Evolutionary conservation across 2,329 filamentous ascomycete genomes (phyloP).

Genomic region (Cercospora janseana): DNA sequence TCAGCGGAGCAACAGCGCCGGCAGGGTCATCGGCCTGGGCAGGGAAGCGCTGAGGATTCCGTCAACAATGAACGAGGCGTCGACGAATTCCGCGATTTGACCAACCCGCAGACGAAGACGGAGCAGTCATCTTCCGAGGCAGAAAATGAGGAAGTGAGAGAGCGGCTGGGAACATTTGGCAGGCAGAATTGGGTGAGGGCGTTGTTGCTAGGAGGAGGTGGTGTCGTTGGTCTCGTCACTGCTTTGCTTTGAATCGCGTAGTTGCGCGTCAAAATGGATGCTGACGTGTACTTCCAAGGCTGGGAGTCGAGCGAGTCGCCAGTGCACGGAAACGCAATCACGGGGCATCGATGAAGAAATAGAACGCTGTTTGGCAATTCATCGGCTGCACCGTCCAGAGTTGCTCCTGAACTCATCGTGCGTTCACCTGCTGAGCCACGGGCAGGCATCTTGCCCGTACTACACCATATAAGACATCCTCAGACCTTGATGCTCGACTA

Average conservation of each 20-base stretch:
- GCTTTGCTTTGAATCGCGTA: slow-evolving; percentile 15
- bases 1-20: slow-evolving; percentile 22
- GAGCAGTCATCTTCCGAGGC: slow-evolving; percentile 40
- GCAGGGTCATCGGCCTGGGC: slow-evolving; percentile 17
- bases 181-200: slow-evolving; percentile 30
- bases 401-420: background rate
- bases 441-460: too few species aligned
- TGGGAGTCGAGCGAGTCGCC: too few species aligned
- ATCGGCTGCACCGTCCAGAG: background rate
- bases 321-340: too few species aligned
- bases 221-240: slow-evolving; percentile 29
- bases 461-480: too few species aligned
- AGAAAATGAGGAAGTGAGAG: slow-evolving; percentile 41
- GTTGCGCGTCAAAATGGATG: too few species aligned
- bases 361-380: background rate
- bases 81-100: slow-evolving; percentile 29
- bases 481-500: too few species aligned
- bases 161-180: slow-evolving; percentile 36
- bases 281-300: too few species aligned
- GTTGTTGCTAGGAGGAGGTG: slow-evolving; percentile 28
- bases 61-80: slow-evolving; percentile 25
- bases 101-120: slow-evolving; percentile 33
- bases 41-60: slow-evolving; percentile 29
- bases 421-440: too few species aligned
- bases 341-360: too few species aligned